Evolutionary conservation across 768 basidiomycete species (phyloP).

Genomic region (Tricholoma matsutake): DNA sequence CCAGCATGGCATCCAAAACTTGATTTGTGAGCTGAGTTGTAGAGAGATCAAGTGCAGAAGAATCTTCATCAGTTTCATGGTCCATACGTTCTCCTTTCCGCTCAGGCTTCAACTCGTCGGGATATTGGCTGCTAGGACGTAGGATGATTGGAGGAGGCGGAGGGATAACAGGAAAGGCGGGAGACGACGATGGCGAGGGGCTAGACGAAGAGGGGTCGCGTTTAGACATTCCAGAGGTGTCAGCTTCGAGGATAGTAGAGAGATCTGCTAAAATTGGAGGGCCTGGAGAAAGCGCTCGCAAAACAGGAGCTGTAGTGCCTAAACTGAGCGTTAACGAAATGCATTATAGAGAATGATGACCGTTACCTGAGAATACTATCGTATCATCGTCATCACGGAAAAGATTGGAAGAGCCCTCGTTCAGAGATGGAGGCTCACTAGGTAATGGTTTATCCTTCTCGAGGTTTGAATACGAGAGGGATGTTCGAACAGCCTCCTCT

Average conservation of each 20-base stretch:
- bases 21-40: conserved; percentile 35
- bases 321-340: background rate
- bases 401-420: conserved; percentile 7
- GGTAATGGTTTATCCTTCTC: conserved; percentile 35
- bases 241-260: conserved; percentile 75
- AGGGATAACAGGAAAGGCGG: conserved; percentile 3
- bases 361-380: background rate
- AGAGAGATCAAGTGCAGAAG: conserved; percentile 35
- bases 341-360: background rate
- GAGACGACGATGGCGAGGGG: background rate
- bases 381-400: conserved; percentile 14
- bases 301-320: conserved; percentile 19
- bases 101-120: no score
- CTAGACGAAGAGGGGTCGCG: background rate
- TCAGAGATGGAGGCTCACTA: conserved; percentile 14
- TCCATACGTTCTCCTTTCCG: background rate
- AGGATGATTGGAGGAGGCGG: background rate
- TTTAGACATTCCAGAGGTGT: conserved; percentile 47
- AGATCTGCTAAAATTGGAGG: conserved; percentile 53
- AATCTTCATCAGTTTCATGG: background rate
- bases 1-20: conserved; percentile 51
- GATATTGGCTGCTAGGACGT: no score
- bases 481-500: conserved; percentile 32
- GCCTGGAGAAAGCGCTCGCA: conserved; percentile 42
- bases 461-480: conserved; percentile 36